These are phyloP conservation scores for Hericium erinaceus DNA, from an alignment of 768 basidiomycete genomes.

Conservation along the genomic window DNA sequence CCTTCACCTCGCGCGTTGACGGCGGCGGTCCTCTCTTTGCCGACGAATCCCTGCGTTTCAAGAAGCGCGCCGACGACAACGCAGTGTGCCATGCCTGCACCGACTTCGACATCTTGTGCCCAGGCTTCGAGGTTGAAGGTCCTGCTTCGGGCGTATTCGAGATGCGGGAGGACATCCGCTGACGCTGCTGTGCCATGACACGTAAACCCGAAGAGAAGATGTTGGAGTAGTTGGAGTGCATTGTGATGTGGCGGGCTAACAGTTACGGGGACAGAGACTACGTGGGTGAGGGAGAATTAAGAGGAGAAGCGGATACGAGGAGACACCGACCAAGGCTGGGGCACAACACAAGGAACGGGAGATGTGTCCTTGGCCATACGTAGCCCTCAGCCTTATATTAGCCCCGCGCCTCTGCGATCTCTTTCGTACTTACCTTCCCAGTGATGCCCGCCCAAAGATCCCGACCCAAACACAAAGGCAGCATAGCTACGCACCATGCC, in stretches of 20 bases:
- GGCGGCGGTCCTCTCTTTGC: background rate
- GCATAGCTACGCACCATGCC: no score
- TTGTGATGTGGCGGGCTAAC: background rate
- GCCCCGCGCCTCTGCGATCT: no score
- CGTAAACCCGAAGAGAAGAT: background rate
- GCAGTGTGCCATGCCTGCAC: background rate
- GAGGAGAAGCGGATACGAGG: background rate
- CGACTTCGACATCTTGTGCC: background rate
- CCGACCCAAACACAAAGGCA: no score
- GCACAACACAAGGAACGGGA: background rate
- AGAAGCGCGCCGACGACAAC: background rate
- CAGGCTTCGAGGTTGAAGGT: background rate
- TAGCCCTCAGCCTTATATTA: no score
- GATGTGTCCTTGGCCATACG: no score
- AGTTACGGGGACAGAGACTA: background rate
- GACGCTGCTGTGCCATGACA: background rate
- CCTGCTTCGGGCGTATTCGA: background rate
- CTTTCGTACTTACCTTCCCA: no score
- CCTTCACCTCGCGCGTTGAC: background rate
- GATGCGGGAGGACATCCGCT: background rate
- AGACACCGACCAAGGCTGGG: background rate
- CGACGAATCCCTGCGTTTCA: background rate
- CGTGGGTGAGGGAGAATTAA: background rate
- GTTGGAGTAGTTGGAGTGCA: background rate
- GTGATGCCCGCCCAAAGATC: no score